Conservation (phyloP, 1,139 yeast genomes). For the Lizanozyma gosingica region DNA sequence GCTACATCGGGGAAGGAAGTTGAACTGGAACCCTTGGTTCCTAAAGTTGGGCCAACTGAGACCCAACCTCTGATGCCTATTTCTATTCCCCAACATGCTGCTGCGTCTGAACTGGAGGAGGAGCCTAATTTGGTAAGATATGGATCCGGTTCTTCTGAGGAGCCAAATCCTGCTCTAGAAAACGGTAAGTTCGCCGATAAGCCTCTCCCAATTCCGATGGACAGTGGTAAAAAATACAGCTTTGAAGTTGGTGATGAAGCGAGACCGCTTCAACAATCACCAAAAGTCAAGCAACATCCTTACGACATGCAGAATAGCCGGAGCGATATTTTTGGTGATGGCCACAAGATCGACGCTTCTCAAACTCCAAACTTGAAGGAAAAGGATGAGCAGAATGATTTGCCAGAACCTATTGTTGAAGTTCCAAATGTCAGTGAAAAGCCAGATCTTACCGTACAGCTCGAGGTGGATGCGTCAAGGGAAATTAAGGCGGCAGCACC, state of each 20-base stretch:
- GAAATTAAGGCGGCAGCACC: background rate
- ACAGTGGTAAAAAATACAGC: slow-evolving; percentile 26
- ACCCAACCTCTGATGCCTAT: slow-evolving; percentile 1
- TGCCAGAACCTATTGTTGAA: slow-evolving; percentile 12
- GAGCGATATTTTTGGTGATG: background rate
- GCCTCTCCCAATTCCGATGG: slow-evolving; percentile 1
- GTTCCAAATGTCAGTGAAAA: background rate
- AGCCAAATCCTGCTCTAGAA: background rate
- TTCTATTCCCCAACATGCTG: slow-evolving; percentile 3
- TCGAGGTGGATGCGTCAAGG: no score
- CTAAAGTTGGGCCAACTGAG: background rate
- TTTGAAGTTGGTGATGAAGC: slow-evolving; percentile 38
- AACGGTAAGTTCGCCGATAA: background rate
- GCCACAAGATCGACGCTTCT: slow-evolving; percentile 14
- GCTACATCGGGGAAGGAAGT: background rate
- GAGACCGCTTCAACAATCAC: slow-evolving; percentile 9
- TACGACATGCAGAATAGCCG: background rate
- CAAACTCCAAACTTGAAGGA: slow-evolving; percentile 12
- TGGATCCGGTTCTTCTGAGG: background rate
- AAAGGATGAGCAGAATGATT: slow-evolving; percentile 1
- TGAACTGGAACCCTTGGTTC: background rate
- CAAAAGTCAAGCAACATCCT: background rate
- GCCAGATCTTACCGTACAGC: no score
- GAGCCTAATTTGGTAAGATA: background rate
- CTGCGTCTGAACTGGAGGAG: slow-evolving; percentile 1